Evolutionary conservation across 2,329 filamentous ascomycete genomes (phyloP).

Genomic region (Leptographium radiaticola): DNA sequence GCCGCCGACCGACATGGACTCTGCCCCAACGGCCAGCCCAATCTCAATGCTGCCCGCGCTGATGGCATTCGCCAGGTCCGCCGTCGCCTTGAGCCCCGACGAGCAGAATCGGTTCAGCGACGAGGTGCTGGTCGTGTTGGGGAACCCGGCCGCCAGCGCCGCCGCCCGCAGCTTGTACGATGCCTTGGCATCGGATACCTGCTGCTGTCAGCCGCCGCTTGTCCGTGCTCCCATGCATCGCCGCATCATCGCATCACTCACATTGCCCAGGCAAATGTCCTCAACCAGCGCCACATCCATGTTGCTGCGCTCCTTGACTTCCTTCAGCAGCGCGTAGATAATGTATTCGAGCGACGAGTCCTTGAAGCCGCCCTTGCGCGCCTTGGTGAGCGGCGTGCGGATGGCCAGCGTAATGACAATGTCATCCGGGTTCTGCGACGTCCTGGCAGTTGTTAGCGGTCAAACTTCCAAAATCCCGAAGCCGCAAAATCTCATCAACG

Average conservation of each 20-base stretch:
- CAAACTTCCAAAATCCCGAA: too few species aligned
- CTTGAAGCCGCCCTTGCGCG: conserved; percentile 85
- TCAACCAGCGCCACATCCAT: conserved; percentile 72
- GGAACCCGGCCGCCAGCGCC: conserved; percentile 81
- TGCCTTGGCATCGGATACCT: conserved; percentile 75
- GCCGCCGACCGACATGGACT: conserved; percentile 69
- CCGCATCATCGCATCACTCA: conserved; percentile 20
- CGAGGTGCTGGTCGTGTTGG: conserved; percentile 72
- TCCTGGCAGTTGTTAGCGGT: conserved; percentile 35
- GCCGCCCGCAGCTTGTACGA: conserved; percentile 87
- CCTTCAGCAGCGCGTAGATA: conserved; percentile 68
- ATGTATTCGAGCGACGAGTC: conserved; percentile 84
- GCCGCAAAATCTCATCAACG: conserved; percentile 19
- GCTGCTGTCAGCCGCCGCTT: neutral
- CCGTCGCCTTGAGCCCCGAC: conserved; percentile 86
- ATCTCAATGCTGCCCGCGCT: conserved; percentile 66
- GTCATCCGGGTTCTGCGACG: conserved; percentile 88
- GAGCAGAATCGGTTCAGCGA: conserved; percentile 95
- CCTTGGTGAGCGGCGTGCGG: conserved; percentile 82
- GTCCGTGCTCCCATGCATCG: too few species aligned
- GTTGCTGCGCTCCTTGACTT: conserved; percentile 57
- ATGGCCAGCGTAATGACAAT: conserved; percentile 89
- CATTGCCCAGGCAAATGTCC: conserved; percentile 88
- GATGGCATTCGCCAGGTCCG: conserved; percentile 89
- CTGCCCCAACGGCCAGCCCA: conserved; percentile 77